phyloP scores from a whole-genome alignment of 202 grass and related monocot genomes.

The Tripidium arundinaceum region DNA sequence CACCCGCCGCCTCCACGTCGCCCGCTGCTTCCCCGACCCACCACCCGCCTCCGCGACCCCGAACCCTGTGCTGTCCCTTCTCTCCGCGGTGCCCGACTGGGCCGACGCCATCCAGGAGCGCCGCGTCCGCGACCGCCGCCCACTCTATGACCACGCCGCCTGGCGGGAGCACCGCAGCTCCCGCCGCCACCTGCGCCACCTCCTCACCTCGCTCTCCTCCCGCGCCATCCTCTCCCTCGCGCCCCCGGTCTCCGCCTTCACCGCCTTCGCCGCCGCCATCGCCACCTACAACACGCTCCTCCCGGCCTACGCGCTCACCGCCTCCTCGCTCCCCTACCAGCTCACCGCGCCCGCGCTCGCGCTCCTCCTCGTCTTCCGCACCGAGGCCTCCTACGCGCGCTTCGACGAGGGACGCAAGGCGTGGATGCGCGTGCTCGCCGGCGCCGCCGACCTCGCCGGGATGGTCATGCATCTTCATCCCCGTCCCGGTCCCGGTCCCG shows the following conservation, averaged over 20 bases:
- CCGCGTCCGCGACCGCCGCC: slow-evolving; percentile 48
- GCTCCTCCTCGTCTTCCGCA: slow-evolving; percentile 89
- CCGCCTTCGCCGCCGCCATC: slow-evolving; percentile 66
- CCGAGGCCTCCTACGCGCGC: slow-evolving; percentile 88
- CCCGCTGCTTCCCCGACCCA: too few relatives aligned
- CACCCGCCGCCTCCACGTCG: not conserved
- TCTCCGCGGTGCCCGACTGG: slow-evolving; percentile 66
- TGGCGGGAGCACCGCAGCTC: slow-evolving; percentile 88
- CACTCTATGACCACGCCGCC: slow-evolving; percentile 58
- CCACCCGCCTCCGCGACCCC: too few relatives aligned
- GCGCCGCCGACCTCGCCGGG: slow-evolving; percentile 58
- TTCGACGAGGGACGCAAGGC: slow-evolving; percentile 82
- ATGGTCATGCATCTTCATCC: slow-evolving; percentile 59
- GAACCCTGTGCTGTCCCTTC: slow-evolving; percentile 36
- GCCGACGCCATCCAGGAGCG: slow-evolving; percentile 64
- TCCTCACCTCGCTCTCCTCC: slow-evolving; percentile 63
- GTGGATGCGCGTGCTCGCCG: slow-evolving; percentile 70
- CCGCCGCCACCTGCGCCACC: slow-evolving; percentile 71
- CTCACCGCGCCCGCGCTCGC: slow-evolving; percentile 83
- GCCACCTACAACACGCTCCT: slow-evolving; percentile 78
- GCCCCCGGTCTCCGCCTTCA: slow-evolving; percentile 80
- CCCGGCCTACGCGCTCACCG: slow-evolving; percentile 48
- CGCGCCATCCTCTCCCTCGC: slow-evolving; percentile 80
- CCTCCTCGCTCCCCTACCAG: slow-evolving; percentile 77
- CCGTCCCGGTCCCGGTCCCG: too few relatives aligned